These are phyloP conservation scores for Oldenlandia corymbosa DNA, from an alignment of 257 asterid genomes.

Conservation along the genomic window DNA sequence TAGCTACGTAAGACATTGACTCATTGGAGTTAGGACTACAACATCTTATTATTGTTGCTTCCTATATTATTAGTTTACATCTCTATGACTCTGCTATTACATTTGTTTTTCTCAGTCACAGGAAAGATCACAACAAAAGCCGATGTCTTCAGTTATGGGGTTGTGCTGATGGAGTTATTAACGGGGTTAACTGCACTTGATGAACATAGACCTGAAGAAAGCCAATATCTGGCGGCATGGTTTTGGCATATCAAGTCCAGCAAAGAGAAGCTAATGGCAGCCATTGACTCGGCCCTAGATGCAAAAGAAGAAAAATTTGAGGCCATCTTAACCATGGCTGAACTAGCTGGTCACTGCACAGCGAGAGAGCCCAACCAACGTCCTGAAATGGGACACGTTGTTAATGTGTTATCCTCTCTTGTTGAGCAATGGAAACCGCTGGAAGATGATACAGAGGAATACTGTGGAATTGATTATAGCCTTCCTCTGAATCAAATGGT, in stretches of 20 bases:
- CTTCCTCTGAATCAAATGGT: slow-evolving; percentile 96
- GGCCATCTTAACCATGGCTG: slow-evolving; percentile 61
- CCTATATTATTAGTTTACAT: not conserved
- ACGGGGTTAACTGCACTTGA: slow-evolving; percentile 81
- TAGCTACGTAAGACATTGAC: too few relatives aligned
- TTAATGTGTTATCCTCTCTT: slow-evolving; percentile 60
- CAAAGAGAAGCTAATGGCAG: slow-evolving; percentile 55
- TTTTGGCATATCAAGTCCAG: slow-evolving; percentile 67
- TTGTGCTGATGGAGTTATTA: slow-evolving; percentile 83
- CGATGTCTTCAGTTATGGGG: slow-evolving; percentile 88
- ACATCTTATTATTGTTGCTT: slow-evolving; percentile 3
- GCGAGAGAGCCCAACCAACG: slow-evolving; percentile 79
- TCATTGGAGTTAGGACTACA: too few relatives aligned
- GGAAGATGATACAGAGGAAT: slow-evolving; percentile 61
- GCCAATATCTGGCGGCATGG: slow-evolving; percentile 80
- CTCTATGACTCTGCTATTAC: not conserved
- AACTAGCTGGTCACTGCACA: slow-evolving; percentile 92
- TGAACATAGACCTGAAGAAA: slow-evolving; percentile 72
- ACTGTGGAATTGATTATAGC: slow-evolving; percentile 79
- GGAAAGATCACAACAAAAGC: slow-evolving; percentile 87
- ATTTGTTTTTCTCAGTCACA: slow-evolving; percentile 39
- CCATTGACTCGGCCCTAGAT: slow-evolving; percentile 54
- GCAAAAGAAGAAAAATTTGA: slow-evolving; percentile 42
- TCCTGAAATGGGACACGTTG: slow-evolving; percentile 87
- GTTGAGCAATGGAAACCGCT: slow-evolving; percentile 85